phyloP scores from a whole-genome alignment of 2,329 filamentous ascomycete genomes.

The Trematosphaeria pertusa region DNA sequence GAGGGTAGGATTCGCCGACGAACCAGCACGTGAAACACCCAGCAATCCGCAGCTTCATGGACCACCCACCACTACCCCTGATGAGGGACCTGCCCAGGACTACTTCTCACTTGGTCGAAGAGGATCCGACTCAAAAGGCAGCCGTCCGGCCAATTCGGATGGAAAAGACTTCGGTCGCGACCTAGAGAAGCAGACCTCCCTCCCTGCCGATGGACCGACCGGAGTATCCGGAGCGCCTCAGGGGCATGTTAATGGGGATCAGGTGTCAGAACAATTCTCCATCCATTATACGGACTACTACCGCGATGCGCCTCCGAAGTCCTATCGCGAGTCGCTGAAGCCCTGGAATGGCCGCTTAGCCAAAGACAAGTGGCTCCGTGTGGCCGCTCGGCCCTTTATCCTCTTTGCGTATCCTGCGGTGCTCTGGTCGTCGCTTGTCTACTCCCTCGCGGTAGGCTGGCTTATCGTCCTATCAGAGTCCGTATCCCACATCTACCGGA shows the following conservation, averaged over 20 bases:
- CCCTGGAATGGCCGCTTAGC: conserved; percentile 78
- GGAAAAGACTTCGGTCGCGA: not conserved
- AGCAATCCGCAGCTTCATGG: not conserved
- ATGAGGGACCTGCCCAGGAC: not conserved
- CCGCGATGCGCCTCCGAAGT: conserved; percentile 69
- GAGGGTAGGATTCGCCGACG: conserved; percentile 66
- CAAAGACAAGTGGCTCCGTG: conserved; percentile 79
- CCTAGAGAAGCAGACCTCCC: conserved; percentile 4
- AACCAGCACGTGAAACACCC: conserved; percentile 19
- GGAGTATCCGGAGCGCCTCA: not conserved
- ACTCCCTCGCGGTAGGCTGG: conserved; percentile 90
- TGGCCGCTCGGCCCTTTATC: conserved; percentile 80
- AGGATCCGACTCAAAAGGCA: not conserved
- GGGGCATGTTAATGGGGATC: conserved; percentile 17
- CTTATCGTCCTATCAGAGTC: conserved; percentile 93
- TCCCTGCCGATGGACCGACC: not conserved
- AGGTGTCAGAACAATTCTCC: conserved; percentile 34
- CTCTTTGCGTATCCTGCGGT: conserved; percentile 88
- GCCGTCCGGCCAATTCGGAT: not conserved
- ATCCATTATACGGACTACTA: conserved; percentile 73
- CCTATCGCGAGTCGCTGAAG: conserved; percentile 76
- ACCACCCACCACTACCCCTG: not conserved
- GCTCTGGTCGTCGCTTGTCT: conserved; percentile 85
- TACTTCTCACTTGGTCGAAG: conserved; percentile 1
- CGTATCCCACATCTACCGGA: conserved; percentile 79